Conservation (phyloP, 2,329 filamentous ascomycete genomes). For the Leptographium radiaticola region DNA sequence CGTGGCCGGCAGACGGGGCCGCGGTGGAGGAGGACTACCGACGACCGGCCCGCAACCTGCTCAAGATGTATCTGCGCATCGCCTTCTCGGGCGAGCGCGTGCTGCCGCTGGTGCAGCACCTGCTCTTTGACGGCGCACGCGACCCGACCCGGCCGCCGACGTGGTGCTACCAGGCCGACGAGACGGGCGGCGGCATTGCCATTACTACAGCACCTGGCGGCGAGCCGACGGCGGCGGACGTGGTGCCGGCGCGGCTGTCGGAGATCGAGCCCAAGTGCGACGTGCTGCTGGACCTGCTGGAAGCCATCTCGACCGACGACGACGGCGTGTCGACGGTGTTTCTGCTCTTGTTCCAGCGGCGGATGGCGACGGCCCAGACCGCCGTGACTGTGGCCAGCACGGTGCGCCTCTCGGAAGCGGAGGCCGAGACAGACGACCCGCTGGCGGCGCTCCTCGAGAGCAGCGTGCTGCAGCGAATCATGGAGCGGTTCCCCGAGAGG, state of each 20-base stretch:
- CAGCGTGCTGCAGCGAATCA: constrained; percentile 51
- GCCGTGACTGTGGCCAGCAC: neutral
- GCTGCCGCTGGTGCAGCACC: constrained; percentile 33
- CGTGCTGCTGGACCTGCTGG: constrained; percentile 36
- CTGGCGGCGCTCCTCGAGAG: constrained; percentile 40
- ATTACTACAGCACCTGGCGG: constrained; percentile 24
- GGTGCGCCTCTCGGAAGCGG: constrained; percentile 3
- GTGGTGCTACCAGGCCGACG: constrained; percentile 41
- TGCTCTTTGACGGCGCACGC: constrained; percentile 40
- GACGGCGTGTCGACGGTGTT: constrained; percentile 49
- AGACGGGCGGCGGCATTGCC: constrained; percentile 35
- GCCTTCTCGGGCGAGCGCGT: constrained; percentile 38
- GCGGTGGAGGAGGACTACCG: constrained; percentile 24
- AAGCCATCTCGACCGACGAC: constrained; percentile 34
- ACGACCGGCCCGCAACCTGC: constrained; percentile 32
- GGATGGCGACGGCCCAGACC: constrained; percentile 28
- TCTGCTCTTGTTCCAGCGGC: constrained; percentile 42
- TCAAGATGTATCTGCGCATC: constrained; percentile 45
- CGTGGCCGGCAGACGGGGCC: constrained; percentile 25
- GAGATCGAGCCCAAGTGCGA: constrained; percentile 34
- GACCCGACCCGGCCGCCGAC: constrained; percentile 14
- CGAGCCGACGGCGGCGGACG: constrained; percentile 9
- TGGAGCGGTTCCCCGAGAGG: constrained; percentile 48
- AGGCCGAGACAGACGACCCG: constrained; percentile 25
- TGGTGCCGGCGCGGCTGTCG: constrained; percentile 15